These are phyloP conservation scores for Cyberlindnera maritima DNA, from an alignment of 805 yeast species.

Conservation along the genomic window DNA sequence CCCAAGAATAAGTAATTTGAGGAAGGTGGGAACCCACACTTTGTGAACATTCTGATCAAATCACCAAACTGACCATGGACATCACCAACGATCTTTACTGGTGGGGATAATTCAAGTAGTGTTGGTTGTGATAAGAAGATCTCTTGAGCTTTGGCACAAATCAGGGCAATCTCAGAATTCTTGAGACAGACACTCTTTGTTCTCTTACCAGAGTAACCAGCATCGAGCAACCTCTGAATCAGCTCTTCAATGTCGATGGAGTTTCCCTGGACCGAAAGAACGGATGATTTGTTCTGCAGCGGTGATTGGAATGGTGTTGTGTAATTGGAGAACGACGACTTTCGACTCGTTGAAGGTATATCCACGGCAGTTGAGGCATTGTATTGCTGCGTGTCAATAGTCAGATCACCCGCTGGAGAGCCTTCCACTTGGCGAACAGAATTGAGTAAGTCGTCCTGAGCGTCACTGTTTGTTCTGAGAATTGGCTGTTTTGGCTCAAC, in stretches of 20 bases:
- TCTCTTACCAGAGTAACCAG: constrained; percentile 93
- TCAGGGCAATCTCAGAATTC: constrained; percentile 80
- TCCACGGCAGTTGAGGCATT: constrained; percentile 13
- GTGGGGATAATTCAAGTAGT: constrained; percentile 76
- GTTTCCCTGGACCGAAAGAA: constrained; percentile 16
- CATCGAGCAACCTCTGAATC: constrained; percentile 88
- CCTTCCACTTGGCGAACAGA: constrained; percentile 8
- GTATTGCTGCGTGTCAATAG: constrained; percentile 2
- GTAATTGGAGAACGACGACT: constrained; percentile 25
- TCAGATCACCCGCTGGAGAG: constrained; percentile 9
- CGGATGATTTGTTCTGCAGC: constrained; percentile 20
- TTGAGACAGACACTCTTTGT: constrained; percentile 87
- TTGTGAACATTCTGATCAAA: constrained; percentile 72
- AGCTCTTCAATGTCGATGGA: constrained; percentile 72
- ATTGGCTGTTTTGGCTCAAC: constrained; percentile 75
- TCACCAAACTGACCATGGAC: constrained; percentile 97
- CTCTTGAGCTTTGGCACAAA: constrained; percentile 87
- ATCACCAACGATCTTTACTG: constrained; percentile 86
- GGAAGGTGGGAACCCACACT: constrained; percentile 82
- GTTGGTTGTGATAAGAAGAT: constrained; percentile 89
- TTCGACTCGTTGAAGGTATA: constrained; percentile 29
- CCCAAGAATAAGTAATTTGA: constrained; percentile 70
- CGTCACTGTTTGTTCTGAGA: constrained; percentile 46
- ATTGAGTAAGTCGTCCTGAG: constrained; percentile 19
- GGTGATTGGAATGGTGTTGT: constrained; percentile 27